Percentiles rank a stretch among this genome's conserved stretches.
phyloP scores from a whole-genome alignment of 108 stramenopile species.

The Nitzschia sp. region DNA sequence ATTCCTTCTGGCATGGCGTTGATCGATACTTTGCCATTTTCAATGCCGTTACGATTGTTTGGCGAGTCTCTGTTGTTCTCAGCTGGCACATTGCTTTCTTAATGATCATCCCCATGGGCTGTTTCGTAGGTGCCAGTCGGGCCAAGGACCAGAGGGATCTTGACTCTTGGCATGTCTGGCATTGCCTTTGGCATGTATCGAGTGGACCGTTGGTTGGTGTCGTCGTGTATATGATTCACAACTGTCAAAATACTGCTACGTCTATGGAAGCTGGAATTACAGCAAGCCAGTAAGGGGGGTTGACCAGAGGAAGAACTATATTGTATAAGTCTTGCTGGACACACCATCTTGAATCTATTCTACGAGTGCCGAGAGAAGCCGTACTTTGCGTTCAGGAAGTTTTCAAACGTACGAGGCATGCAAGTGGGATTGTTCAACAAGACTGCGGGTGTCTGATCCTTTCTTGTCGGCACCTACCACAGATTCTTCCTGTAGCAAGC shows the following conservation, averaged over 20 bases:
- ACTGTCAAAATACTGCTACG: constrained; percentile 5
- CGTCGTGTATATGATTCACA: constrained; percentile 5
- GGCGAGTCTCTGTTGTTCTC: background rate
- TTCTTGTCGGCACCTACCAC: too few relatives aligned
- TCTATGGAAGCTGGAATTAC: too few relatives aligned
- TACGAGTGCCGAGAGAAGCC: too few relatives aligned
- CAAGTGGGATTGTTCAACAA: too few relatives aligned
- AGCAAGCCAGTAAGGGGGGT: too few relatives aligned
- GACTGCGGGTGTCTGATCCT: too few relatives aligned
- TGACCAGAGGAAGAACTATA: too few relatives aligned
- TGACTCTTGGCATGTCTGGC: constrained; percentile 8
- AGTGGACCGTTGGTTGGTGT: background rate
- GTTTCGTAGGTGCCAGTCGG: constrained; percentile 17
- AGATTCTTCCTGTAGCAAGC: too few relatives aligned
- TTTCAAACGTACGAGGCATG: too few relatives aligned
- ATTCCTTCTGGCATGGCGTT: constrained; percentile 19
- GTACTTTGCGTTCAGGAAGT: too few relatives aligned
- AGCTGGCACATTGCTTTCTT: background rate
- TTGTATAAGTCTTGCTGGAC: too few relatives aligned
- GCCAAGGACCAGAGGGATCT: constrained; percentile 18
- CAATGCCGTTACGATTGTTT: background rate
- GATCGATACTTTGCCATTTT: constrained; percentile 25
- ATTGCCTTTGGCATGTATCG: constrained; percentile 25
- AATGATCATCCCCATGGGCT: background rate
- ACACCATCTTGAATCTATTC: too few relatives aligned